Evolutionary conservation across 192 early-diverging fungal genomes (phyloP), one percentile per base, ranked within the genome.

Genomic region (Coemansia furcata): DNA sequence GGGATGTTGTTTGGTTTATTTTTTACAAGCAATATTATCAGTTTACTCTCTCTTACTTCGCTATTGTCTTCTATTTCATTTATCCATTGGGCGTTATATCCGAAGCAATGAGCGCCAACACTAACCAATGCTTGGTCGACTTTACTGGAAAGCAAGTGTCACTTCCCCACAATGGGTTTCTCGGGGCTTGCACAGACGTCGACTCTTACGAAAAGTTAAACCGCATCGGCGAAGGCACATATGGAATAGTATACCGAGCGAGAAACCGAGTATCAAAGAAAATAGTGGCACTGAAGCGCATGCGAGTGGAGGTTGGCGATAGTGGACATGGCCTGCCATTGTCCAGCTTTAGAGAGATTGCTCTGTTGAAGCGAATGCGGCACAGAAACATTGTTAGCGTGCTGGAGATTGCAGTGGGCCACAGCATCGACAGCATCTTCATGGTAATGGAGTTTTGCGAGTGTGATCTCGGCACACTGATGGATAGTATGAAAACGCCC

Each of bases 401-500:
- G 6, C 63, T 78, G 15, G 90, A 93, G 29, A 89, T 94, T 7
- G 90, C 87, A 9, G 91, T 88, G 1, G 92, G 91, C 2, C 64
- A 85, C 47, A 85, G 86, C 60, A 66, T 88, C 39, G 90, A 93
- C 59, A 86, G 87, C 54, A 90, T 94, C 29, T 96, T 93, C 70
- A 87, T 96, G 83, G 91, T 92, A 26, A 94, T 96, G 93, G 93
- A 95, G 69, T 92, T 89, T 63, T 96, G 95, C 73, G 89, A 91
- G 19, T 66, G 59, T 80, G 93, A 67, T 46, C 59, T 69, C 0
- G 73, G 67, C 10, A 64, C 78, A 6, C 43, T 74, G 47, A 57
- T 76, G 46, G 76, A 77, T 38, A 68, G 40, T 35, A 75, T 58
- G 67, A 29, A 36, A 32, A 21, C 49, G 23, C 71, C 73, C 17